A percentile compares a stretch with the other conserved stretches of the same genome.
Conservation (phyloP, 768 basidiomycete species). For the Podaxis mareebaensis region DNA sequence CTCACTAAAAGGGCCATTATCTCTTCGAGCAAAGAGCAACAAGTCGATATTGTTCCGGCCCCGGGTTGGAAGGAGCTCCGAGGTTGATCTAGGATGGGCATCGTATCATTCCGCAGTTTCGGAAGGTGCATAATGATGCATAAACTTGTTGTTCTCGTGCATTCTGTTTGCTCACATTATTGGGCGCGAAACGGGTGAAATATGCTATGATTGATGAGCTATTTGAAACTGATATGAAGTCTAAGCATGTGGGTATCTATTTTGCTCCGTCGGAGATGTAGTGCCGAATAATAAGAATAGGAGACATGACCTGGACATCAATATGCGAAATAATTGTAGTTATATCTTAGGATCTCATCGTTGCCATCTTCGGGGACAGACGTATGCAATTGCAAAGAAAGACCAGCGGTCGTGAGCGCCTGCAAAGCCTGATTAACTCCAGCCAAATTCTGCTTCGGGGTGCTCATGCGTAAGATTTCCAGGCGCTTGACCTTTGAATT, state of each 20-base stretch:
- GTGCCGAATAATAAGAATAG: too few species aligned
- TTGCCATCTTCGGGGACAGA: neutral
- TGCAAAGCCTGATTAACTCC: neutral
- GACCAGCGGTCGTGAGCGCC: neutral
- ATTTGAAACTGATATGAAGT: too few species aligned
- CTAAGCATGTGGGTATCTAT: too few species aligned
- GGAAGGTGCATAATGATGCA: too few species aligned
- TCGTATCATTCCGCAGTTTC: neutral
- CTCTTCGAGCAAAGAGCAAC: constrained; percentile 30
- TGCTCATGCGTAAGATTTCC: neutral
- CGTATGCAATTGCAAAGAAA: neutral
- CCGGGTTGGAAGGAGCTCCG: constrained; percentile 34
- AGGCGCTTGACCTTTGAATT: constrained; percentile 1
- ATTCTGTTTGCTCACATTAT: too few species aligned
- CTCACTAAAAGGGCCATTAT: constrained; percentile 29
- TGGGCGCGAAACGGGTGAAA: too few species aligned
- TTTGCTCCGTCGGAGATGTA: too few species aligned
- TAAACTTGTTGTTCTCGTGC: too few species aligned
- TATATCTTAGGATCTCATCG: neutral
- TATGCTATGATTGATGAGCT: too few species aligned
- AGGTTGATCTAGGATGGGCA: neutral
- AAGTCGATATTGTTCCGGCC: constrained; percentile 28
- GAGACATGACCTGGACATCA: neutral
- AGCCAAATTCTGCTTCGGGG: neutral
- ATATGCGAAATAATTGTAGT: neutral